Percentiles rank a stretch among this genome's conserved stretches.
Evolutionary conservation across 2,329 filamentous ascomycete species (phyloP).

Genomic region (Cladosporium sp.): DNA sequence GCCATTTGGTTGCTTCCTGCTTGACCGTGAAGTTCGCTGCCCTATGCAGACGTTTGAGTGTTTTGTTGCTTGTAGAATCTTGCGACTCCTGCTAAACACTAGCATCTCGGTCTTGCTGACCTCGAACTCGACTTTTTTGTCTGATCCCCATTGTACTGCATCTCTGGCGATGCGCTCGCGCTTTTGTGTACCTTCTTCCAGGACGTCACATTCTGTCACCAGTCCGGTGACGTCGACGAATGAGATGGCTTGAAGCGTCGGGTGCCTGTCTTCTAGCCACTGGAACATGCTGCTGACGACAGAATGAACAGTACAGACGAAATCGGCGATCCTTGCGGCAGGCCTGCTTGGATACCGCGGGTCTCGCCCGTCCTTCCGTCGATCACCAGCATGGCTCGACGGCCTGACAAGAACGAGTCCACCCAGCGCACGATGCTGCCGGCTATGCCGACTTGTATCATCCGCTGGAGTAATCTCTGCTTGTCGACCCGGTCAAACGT

Average conservation of each 20-base stretch:
- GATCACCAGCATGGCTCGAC: background rate
- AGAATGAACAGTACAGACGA: background rate
- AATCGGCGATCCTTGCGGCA: background rate
- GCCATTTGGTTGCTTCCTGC: background rate
- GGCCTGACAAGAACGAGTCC: background rate
- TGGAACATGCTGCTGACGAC: background rate
- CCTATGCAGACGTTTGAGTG: background rate
- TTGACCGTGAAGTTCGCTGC: background rate
- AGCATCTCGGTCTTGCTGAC: background rate
- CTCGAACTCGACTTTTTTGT: background rate
- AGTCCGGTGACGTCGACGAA: background rate
- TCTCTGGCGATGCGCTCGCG: background rate
- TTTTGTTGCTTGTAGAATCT: background rate
- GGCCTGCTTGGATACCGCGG: background rate
- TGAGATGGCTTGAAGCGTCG: background rate
- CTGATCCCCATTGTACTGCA: background rate
- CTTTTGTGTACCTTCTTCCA: background rate
- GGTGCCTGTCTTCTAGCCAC: background rate
- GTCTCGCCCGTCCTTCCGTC: background rate
- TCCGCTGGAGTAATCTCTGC: background rate
- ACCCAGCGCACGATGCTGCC: background rate
- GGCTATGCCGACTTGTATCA: background rate
- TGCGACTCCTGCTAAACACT: background rate
- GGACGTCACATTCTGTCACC: background rate
- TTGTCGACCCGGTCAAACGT: background rate